A percentile compares a stretch with the other conserved stretches of the same genome.
phyloP scores from a whole-genome alignment of 306 rosid genomes.

The Citrullus amarus region DNA sequence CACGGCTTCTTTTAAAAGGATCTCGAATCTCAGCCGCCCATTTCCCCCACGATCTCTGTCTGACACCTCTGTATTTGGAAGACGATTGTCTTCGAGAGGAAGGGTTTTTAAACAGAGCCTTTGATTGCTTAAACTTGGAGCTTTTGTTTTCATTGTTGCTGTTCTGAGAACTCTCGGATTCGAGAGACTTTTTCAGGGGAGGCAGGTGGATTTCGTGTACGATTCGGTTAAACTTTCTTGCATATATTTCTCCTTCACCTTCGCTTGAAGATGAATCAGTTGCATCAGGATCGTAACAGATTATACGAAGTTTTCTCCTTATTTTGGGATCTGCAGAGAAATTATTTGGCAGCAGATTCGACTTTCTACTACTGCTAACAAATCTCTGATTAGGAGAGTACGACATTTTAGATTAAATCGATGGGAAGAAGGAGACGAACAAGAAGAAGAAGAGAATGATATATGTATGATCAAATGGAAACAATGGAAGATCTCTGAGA shows the following conservation, averaged over 20 bases:
- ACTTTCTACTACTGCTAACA: slow-evolving; percentile 8
- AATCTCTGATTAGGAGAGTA: slow-evolving; percentile 2
- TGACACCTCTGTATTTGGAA: slow-evolving; percentile 52
- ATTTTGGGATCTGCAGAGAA: slow-evolving; percentile 7
- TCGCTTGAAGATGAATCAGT: slow-evolving; percentile 71
- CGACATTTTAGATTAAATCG: slow-evolving; percentile 15
- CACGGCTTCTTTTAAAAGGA: slow-evolving; percentile 33
- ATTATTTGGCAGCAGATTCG: slow-evolving; percentile 6
- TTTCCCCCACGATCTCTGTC: slow-evolving; percentile 75
- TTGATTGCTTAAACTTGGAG: slow-evolving; percentile 9
- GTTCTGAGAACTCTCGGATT: slow-evolving; percentile 27
- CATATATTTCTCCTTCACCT: slow-evolving; percentile 27
- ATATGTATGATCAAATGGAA: background rate
- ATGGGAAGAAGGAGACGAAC: background rate
- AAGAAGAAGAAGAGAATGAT: background rate
- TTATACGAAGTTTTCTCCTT: slow-evolving; percentile 39
- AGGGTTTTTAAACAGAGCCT: slow-evolving; percentile 14
- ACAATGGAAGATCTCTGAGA: background rate
- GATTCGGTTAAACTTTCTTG: background rate
- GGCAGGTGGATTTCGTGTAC: slow-evolving; percentile 31
- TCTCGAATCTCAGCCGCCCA: slow-evolving; percentile 97
- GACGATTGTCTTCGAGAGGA: slow-evolving; percentile 12
- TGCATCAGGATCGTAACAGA: slow-evolving; percentile 54
- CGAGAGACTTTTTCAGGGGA: background rate
- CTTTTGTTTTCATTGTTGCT: slow-evolving; percentile 20